Conservation (phyloP, 1,284 basidiomycete genomes). For the Paramarasmius palmivorus region DNA sequence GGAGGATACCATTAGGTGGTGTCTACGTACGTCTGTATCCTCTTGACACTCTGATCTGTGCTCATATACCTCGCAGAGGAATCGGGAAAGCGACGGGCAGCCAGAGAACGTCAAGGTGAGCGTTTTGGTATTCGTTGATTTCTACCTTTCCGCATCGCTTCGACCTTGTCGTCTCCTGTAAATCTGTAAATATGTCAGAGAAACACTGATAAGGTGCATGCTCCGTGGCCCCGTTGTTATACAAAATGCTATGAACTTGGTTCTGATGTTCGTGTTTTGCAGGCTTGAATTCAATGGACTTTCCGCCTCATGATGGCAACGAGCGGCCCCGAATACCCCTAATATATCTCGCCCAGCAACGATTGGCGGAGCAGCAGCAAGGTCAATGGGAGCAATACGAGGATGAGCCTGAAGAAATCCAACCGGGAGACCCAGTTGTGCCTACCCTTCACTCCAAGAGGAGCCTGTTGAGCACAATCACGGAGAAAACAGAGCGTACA, state of each 20-base stretch:
- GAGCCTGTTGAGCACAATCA: constrained; percentile 56
- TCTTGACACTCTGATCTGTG: not conserved
- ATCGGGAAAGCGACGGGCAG: constrained; percentile 51
- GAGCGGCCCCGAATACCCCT: constrained; percentile 51
- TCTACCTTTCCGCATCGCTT: constrained; percentile 20
- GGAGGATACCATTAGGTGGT: constrained; percentile 73
- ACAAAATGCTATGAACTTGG: not conserved
- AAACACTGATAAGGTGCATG: constrained; percentile 43
- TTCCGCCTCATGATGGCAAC: constrained; percentile 7
- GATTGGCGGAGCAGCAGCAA: constrained; percentile 28
- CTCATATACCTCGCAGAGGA: constrained; percentile 47
- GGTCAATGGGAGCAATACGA: constrained; percentile 16
- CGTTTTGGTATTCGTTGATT: constrained; percentile 30
- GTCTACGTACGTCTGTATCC: constrained; percentile 54
- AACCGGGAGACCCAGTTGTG: constrained; percentile 2
- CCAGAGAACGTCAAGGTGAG: constrained; percentile 85
- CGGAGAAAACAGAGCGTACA: constrained; percentile 64
- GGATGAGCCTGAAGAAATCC: not conserved
- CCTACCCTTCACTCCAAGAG: constrained; percentile 10
- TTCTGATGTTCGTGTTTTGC: not conserved
- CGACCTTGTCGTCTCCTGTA: constrained; percentile 16
- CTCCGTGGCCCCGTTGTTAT: constrained; percentile 5
- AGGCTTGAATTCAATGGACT: not conserved
- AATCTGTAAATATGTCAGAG: constrained; percentile 19
- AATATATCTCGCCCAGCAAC: constrained; percentile 55